Conservation (phyloP, 306 rosid species). For the Lupinus albus region DNA sequence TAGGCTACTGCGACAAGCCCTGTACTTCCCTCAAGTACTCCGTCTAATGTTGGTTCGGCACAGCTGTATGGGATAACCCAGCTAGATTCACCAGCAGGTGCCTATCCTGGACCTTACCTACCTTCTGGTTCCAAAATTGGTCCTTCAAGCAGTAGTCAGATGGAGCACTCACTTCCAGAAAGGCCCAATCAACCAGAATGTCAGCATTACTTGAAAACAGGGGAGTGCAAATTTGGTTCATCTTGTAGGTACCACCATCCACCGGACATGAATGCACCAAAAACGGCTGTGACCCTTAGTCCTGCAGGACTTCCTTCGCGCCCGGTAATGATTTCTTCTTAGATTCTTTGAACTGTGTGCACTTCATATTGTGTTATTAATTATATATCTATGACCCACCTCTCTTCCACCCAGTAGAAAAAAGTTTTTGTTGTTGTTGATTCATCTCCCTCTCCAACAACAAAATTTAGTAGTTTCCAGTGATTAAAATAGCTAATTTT, state of each 20-base stretch:
- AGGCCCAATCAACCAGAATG: slow-evolving; percentile 90
- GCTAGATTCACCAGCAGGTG: slow-evolving; percentile 60
- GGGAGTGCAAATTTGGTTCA: slow-evolving; percentile 78
- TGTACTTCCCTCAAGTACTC: slow-evolving; percentile 67
- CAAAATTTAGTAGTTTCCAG: slow-evolving; percentile 23
- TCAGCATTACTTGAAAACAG: slow-evolving; percentile 79
- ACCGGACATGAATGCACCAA: slow-evolving; percentile 61
- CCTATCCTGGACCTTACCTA: slow-evolving; percentile 69
- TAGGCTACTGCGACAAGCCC: slow-evolving; percentile 75
- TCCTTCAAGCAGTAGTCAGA: slow-evolving; percentile 65
- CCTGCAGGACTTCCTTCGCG: slow-evolving; percentile 86
- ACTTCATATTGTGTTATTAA: slow-evolving; percentile 38
- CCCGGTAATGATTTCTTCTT: slow-evolving; percentile 68
- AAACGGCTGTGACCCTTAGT: slow-evolving; percentile 57
- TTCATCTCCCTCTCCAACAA: slow-evolving; percentile 7
- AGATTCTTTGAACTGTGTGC: slow-evolving; percentile 28
- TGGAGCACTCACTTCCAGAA: slow-evolving; percentile 71
- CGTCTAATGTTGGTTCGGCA: slow-evolving; percentile 63
- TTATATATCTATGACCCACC: slow-evolving; percentile 8
- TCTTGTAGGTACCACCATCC: slow-evolving; percentile 91
- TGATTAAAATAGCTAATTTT: slow-evolving; percentile 12
- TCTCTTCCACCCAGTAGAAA: slow-evolving; percentile 23
- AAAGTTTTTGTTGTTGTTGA: slow-evolving; percentile 4
- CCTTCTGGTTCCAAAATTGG: slow-evolving; percentile 62
- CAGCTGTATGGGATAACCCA: slow-evolving; percentile 69